Evolutionary conservation across 345 rosid species (phyloP).

Genomic region (Bruguiera sexangula): DNA sequence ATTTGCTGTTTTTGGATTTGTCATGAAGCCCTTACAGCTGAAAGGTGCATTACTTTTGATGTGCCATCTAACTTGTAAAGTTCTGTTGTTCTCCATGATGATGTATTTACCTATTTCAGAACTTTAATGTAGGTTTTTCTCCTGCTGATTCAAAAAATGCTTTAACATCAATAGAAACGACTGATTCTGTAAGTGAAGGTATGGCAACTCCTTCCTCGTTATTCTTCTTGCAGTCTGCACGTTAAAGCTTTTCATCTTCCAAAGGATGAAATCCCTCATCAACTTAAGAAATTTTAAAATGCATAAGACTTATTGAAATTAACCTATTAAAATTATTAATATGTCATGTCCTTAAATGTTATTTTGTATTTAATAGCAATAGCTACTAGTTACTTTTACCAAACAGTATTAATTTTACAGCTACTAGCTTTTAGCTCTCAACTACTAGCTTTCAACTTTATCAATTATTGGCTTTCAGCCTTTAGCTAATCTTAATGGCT

Average conservation of each 20-base stretch:
- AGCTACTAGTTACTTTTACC: too few species aligned
- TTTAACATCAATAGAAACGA: slow-evolving; percentile 12
- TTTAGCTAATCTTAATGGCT: too few species aligned
- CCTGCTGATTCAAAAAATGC: slow-evolving; percentile 11
- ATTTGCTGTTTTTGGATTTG: slow-evolving; percentile 27
- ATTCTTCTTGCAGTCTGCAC: background rate
- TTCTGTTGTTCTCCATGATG: background rate
- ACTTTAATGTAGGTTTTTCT: slow-evolving; percentile 13
- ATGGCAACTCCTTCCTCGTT: background rate
- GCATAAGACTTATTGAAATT: too few species aligned
- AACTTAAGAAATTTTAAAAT: too few species aligned
- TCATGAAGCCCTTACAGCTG: slow-evolving; percentile 25
- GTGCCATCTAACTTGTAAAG: background rate
- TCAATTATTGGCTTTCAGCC: too few species aligned
- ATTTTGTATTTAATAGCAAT: too few species aligned
- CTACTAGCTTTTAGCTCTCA: too few species aligned
- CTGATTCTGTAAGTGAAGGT: slow-evolving; percentile 17
- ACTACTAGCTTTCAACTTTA: too few species aligned
- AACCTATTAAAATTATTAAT: too few species aligned
- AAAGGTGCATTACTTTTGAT: slow-evolving; percentile 14
- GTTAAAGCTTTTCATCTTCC: background rate
- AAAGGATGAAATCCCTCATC: background rate
- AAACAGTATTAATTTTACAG: too few species aligned
- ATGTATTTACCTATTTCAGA: background rate
- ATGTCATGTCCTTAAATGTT: too few species aligned